Percentiles rank a stretch among this genome's conserved stretches.
Conservation (phyloP, 1,284 basidiomycete species). For the Microstroma glucosiphilum region DNA sequence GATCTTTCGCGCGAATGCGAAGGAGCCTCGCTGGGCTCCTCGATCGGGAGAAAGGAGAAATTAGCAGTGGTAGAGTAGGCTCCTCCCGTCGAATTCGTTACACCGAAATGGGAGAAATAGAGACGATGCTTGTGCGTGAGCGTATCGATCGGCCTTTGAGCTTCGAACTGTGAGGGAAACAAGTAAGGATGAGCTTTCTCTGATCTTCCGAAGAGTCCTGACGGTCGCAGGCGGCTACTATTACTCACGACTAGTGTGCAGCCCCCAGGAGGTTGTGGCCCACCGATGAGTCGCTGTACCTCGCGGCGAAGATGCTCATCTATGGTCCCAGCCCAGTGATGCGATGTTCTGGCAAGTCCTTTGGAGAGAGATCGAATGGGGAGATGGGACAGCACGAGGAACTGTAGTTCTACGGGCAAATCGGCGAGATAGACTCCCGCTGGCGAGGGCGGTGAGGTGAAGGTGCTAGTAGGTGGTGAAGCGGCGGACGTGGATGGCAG, state of each 20-base stretch:
- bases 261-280: background rate
- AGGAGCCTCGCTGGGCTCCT: background rate
- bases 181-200: slow-evolving; percentile 5
- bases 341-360: slow-evolving; percentile 24
- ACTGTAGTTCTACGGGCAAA: slow-evolving; percentile 28
- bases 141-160: slow-evolving; percentile 38
- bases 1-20: background rate
- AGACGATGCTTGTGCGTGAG: slow-evolving; percentile 34
- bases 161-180: slow-evolving; percentile 27
- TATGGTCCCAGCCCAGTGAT: slow-evolving; percentile 26
- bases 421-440: slow-evolving; percentile 9
- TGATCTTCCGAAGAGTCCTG: slow-evolving; percentile 4
- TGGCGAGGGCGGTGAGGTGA: too few species aligned
- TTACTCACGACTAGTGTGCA: background rate
- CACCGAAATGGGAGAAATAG: slow-evolving; percentile 31
- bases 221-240: background rate
- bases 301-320: slow-evolving; percentile 28
- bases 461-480: too few species aligned
- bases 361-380: slow-evolving; percentile 21
- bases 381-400: slow-evolving; percentile 28
- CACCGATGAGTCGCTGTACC: slow-evolving; percentile 9
- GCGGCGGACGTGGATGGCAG: too few species aligned
- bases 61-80: slow-evolving; percentile 6
- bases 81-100: slow-evolving; percentile 5
- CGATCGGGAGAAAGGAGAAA: slow-evolving; percentile 12